Conservation (phyloP, 768 basidiomycete genomes). For the Boletus bicolor region DNA sequence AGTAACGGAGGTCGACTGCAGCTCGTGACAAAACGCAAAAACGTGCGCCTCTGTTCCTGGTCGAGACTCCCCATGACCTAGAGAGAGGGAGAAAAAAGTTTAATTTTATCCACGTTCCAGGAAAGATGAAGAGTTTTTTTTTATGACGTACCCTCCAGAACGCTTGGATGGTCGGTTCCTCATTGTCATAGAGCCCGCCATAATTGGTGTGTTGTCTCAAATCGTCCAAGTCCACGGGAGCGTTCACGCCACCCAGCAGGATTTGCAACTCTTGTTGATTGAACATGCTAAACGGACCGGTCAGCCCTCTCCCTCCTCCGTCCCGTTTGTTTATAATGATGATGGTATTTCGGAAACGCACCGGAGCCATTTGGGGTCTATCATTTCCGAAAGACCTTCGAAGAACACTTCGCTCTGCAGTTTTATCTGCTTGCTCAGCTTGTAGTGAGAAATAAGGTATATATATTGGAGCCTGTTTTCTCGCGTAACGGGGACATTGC, state of each 20-base stretch:
- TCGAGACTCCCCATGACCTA: constrained; percentile 78
- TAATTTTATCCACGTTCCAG: neutral
- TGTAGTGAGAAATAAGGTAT: constrained; percentile 83
- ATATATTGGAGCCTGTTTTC: constrained; percentile 92
- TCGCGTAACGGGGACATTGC: constrained; percentile 78
- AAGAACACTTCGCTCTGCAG: constrained; percentile 84
- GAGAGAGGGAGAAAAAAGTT: neutral
- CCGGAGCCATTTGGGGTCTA: constrained; percentile 87
- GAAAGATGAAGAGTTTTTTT: neutral
- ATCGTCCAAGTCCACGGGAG: constrained; percentile 83
- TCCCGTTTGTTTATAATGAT: neutral
- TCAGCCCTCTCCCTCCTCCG: constrained; percentile 5
- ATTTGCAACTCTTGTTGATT: constrained; percentile 95
- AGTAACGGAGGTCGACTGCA: constrained; percentile 86
- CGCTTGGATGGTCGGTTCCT: constrained; percentile 63
- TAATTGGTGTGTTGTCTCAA: constrained; percentile 74
- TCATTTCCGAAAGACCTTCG: constrained; percentile 87
- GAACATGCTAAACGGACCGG: constrained; percentile 68
- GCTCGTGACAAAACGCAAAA: constrained; percentile 91
- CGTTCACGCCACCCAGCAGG: constrained; percentile 83
- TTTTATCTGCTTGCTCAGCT: constrained; percentile 85
- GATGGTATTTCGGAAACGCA: constrained; percentile 24
- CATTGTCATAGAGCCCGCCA: constrained; percentile 72
- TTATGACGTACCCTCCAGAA: constrained; percentile 77
- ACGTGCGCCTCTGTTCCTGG: constrained; percentile 71